Base-by-base conservation (phyloP, 768 basidiomycete genomes). In the Dictyophora rubrovolvata region DNA sequence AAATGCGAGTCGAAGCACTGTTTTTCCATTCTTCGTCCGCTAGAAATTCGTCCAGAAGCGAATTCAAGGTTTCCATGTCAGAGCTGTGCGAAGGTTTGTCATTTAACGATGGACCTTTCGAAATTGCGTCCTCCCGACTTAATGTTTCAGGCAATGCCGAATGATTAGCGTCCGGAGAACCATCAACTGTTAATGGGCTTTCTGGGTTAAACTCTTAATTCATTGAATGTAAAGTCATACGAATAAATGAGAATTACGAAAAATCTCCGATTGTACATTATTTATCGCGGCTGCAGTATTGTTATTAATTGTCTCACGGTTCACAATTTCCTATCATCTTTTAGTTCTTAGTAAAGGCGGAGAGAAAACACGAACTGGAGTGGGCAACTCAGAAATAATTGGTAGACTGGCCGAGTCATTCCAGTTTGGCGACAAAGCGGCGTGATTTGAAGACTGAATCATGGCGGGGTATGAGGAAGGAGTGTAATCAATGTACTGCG, bases 11-110 rank as follows among this genome's bases (percentile, higher is more conserved):
- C n/a, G 49, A 51, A 16, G 57, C 57, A 1, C 33, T 48, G 4
- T 52, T 51, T 37, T 51, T 51, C 57, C 57, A 59, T n/a, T 59
- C 35, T 0, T 53, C 50, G 17, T 59, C 35, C 16, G 57, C 49
- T 5, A 59, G 35, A 23, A 59, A 8, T 18, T 52, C 48, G 16
- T 51, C 52, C 23, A 59, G n/a, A 16, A 20, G 20, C 16, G 23
- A 23, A 18, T 48, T 36, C 6, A 51, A 5, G 6, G 52, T 36
- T 18, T 50, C 22, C n/a, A 28, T 1, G 34, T 28, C 50, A 35
- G 20, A 12, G 34, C 42, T 42, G 12, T 42, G 42, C 11, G n/a
- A 12, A 42, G 42, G n/a, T 9, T 14, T 9, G n/a, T 42, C 42
- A 12, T 42, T 42, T 42, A 2, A 9, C n/a, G n/a, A 42, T 42